phyloP scores from a whole-genome alignment of 164 flowering plant genomes.

The Berberis vulgaris region DNA sequence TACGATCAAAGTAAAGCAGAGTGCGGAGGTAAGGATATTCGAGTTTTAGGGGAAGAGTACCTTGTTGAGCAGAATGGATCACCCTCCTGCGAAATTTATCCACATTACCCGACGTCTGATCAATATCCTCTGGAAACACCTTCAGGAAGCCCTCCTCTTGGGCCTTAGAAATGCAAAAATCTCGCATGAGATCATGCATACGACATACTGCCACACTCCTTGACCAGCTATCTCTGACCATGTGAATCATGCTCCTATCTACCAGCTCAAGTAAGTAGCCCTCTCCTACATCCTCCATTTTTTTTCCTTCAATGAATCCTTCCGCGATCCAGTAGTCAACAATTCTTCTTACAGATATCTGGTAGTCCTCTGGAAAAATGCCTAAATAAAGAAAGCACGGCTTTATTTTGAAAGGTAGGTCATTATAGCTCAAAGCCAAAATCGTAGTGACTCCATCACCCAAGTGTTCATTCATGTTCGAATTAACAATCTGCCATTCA shows the following conservation, averaged over 20 bases:
- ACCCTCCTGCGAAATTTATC: neutral
- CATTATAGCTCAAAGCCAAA: constrained; percentile 10
- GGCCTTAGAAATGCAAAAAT: neutral
- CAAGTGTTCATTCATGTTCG: constrained; percentile 3
- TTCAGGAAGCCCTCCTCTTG: neutral
- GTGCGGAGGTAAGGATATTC: neutral
- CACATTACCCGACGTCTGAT: neutral
- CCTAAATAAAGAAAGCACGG: constrained; percentile 17
- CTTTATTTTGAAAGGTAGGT: constrained; percentile 12
- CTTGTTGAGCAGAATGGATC: too few relatives aligned
- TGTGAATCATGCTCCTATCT: constrained; percentile 10
- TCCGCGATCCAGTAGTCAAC: constrained; percentile 14
- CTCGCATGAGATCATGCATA: constrained; percentile 9
- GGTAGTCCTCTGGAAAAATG: constrained; percentile 9
- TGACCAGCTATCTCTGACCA: neutral
- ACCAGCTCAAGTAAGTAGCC: constrained; percentile 14
- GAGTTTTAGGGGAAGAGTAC: neutral
- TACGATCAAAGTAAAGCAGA: too few relatives aligned
- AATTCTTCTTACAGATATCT: neutral
- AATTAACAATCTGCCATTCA: neutral
- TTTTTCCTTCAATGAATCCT: constrained; percentile 11
- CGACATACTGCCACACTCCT: neutral
- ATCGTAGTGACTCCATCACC: constrained; percentile 6
- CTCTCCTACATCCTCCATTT: constrained; percentile 12
- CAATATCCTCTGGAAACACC: too few relatives aligned